Conservation (phyloP, 306 rosid genomes). For the Gastrolobium villosum region DNA sequence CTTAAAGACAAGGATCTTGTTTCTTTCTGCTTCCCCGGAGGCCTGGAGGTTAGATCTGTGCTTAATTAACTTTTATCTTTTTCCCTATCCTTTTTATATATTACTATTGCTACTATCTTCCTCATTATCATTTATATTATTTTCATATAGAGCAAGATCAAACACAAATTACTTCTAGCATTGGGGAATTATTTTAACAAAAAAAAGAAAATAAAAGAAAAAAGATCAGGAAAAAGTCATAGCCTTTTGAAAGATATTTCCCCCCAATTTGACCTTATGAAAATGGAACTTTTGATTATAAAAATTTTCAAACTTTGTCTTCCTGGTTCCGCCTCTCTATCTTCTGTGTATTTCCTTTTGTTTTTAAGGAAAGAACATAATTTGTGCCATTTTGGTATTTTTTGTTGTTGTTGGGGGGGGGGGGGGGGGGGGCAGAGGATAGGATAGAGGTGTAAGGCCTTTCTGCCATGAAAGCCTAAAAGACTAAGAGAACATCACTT, state of each 20-base stretch:
- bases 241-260: slow-evolving; percentile 9
- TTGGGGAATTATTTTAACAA: neutral
- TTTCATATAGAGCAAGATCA: slow-evolving; percentile 22
- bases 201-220: neutral
- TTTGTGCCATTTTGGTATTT: slow-evolving; percentile 8
- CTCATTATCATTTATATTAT: neutral
- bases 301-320: slow-evolving; percentile 8
- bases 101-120: neutral
- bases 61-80: slow-evolving; percentile 39
- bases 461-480: slow-evolving; percentile 29
- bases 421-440: slow-evolving; percentile 7
- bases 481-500: slow-evolving; percentile 15
- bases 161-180: slow-evolving; percentile 12
- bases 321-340: slow-evolving; percentile 25
- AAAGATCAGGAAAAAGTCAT: neutral
- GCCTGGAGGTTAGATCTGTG: slow-evolving; percentile 82
- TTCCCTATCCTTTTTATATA: slow-evolving; percentile 16
- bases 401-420: no score
- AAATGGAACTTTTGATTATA: neutral
- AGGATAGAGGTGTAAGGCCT: slow-evolving; percentile 18
- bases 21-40: slow-evolving; percentile 99
- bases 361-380: slow-evolving; percentile 20
- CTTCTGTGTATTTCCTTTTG: slow-evolving; percentile 31
- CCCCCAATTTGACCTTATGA: neutral
- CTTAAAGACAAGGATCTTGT: slow-evolving; percentile 89